phyloP scores from a whole-genome alignment of 345 rosid species.

The Rhizophora apiculata region DNA sequence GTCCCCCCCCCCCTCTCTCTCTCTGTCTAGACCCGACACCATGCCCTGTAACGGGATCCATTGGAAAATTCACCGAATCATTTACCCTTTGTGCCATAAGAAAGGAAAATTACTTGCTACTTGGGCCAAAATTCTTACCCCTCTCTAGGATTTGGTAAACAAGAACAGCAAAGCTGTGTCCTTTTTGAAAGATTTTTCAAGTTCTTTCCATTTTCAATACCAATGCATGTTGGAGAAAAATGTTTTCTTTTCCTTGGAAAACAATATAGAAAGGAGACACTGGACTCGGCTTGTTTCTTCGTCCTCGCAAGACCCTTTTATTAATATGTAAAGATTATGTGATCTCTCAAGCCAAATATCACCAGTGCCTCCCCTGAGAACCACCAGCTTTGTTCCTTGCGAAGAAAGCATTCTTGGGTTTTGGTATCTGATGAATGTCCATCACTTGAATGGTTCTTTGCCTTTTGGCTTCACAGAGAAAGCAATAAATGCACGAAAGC shows the following conservation, averaged over 20 bases:
- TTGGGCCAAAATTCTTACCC: not conserved
- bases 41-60: no score
- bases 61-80: no score
- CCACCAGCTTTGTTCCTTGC: constrained; percentile 75
- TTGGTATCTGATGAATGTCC: constrained; percentile 97
- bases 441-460: constrained; percentile 99
- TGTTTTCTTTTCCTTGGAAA: not conserved
- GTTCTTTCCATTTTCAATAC: not conserved
- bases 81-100: no score
- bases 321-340: not conserved
- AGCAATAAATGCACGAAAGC: constrained; percentile 7
- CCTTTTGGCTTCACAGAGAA: constrained; percentile 75
- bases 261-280: constrained; percentile 11
- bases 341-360: constrained; percentile 25
- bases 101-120: not conserved
- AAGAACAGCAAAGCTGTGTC: constrained; percentile 1
- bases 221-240: not conserved
- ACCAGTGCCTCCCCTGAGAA: constrained; percentile 95
- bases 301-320: not conserved
- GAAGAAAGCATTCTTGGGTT: constrained; percentile 88
- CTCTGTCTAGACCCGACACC: no score
- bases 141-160: not conserved
- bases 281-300: constrained; percentile 5
- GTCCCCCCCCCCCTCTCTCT: no score
- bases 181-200: not conserved